Evolutionary conservation across 2,329 filamentous ascomycete genomes (phyloP).

Genomic region (Sporothrix brasiliensis): DNA sequence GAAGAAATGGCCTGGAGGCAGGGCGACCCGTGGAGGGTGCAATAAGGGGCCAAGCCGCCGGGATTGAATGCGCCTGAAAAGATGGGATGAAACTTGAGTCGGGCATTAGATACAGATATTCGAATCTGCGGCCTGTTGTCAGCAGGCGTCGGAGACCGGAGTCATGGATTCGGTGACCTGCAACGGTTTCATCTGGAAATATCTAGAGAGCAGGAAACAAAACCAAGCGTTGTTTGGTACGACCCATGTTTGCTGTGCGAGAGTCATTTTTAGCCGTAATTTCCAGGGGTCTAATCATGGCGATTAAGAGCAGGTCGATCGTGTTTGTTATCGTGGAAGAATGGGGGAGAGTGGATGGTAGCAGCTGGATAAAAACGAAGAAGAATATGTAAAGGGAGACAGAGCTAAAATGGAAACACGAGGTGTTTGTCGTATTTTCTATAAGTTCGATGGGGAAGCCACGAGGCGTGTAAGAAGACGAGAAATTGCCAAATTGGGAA

Average conservation of each 20-base stretch:
- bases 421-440: no score
- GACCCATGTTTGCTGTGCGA: not conserved
- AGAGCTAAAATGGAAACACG: not conserved
- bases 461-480: conserved; percentile 8
- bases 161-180: not conserved
- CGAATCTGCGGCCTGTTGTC: not conserved
- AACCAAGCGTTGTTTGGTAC: conserved; percentile 7
- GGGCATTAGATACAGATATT: not conserved
- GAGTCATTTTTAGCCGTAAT: conserved; percentile 23
- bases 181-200: conserved; percentile 2
- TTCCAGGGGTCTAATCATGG: conserved; percentile 21
- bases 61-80: not conserved
- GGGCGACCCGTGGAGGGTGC: not conserved
- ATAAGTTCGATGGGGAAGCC: not conserved
- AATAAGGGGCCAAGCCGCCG: conserved; percentile 18
- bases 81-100: conserved; percentile 6
- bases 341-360: not conserved
- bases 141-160: not conserved
- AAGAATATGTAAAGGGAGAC: not conserved
- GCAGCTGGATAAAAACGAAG: not conserved
- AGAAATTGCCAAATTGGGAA: conserved; percentile 17
- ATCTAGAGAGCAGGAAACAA: not conserved
- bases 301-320: conserved; percentile 3
- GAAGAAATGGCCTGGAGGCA: not conserved
- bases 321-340: conserved; percentile 3